phyloP scores from a whole-genome alignment of 1,284 basidiomycete species.

The Wolfiporia cocos region DNA sequence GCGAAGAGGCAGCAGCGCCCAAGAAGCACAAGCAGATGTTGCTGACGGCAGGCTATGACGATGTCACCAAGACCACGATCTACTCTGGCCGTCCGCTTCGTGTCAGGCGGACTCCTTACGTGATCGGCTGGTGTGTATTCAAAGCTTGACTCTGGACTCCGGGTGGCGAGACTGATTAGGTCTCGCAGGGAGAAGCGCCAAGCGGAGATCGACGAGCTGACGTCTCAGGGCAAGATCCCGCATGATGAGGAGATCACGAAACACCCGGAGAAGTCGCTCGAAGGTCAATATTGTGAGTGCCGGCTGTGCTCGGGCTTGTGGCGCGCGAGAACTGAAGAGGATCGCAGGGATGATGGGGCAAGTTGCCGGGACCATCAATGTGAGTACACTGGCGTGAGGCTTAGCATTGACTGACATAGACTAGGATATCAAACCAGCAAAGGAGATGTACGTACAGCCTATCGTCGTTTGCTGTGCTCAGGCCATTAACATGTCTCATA shows the following conservation, averaged over 20 bases:
- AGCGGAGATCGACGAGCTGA: constrained; percentile 53
- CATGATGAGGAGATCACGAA: constrained; percentile 67
- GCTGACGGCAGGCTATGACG: constrained; percentile 63
- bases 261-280: constrained; percentile 62
- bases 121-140: constrained; percentile 56
- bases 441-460: constrained; percentile 70
- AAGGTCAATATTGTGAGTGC: constrained; percentile 53
- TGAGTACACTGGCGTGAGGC: constrained; percentile 23
- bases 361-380: constrained; percentile 72
- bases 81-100: constrained; percentile 84
- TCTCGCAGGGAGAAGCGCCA: constrained; percentile 51
- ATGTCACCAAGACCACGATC: constrained; percentile 66
- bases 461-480: no score
- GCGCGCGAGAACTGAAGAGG: background rate
- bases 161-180: no score
- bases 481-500: constrained; percentile 19
- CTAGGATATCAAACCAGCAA: constrained; percentile 74
- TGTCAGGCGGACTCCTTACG: constrained; percentile 74
- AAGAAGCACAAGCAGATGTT: constrained; percentile 74
- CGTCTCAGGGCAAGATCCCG: constrained; percentile 67
- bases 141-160: no score
- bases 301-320: background rate
- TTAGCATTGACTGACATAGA: background rate
- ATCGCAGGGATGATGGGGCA: constrained; percentile 78
- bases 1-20: constrained; percentile 76